A percentile compares a stretch with the other conserved stretches of the same genome.
phyloP scores from a whole-genome alignment of 768 basidiomycete species.

The Suillus spraguei region DNA sequence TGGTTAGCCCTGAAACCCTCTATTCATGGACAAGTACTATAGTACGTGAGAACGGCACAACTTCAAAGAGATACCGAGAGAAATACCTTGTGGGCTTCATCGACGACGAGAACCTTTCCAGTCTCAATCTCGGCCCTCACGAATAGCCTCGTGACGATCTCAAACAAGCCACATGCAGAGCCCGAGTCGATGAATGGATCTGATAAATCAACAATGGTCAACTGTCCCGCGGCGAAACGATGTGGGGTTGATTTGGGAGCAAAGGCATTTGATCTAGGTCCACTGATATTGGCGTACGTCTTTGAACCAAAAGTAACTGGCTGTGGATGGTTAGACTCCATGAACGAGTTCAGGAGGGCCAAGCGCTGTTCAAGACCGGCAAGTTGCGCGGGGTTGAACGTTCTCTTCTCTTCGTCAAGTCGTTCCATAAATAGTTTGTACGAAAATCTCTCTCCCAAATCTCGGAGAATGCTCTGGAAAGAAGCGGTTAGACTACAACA shows the following conservation, averaged over 20 bases:
- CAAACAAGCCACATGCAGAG: constrained; percentile 61
- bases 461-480: constrained; percentile 52
- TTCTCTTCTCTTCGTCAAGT: constrained; percentile 42
- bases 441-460: constrained; percentile 54
- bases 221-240: constrained; percentile 47
- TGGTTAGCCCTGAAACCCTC: constrained; percentile 49
- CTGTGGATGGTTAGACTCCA: constrained; percentile 27
- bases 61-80: constrained; percentile 9
- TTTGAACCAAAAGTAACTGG: background rate
- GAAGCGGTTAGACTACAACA: constrained; percentile 5
- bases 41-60: background rate
- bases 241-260: constrained; percentile 6
- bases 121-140: constrained; percentile 52
- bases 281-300: background rate
- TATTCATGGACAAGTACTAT: constrained; percentile 46
- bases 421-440: constrained; percentile 44
- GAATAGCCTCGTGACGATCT: constrained; percentile 60
- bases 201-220: constrained; percentile 66
- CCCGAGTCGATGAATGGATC: constrained; percentile 64
- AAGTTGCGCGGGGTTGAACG: constrained; percentile 54
- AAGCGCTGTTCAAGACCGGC: constrained; percentile 57
- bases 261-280: background rate
- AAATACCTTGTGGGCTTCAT: constrained; percentile 65
- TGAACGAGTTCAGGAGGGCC: constrained; percentile 52
- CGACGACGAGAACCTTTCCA: constrained; percentile 63